A percentile compares a stretch with the other conserved stretches of the same genome.
Conservation (phyloP, 164 flowering plant genomes). For the Cinnamomum chago region DNA sequence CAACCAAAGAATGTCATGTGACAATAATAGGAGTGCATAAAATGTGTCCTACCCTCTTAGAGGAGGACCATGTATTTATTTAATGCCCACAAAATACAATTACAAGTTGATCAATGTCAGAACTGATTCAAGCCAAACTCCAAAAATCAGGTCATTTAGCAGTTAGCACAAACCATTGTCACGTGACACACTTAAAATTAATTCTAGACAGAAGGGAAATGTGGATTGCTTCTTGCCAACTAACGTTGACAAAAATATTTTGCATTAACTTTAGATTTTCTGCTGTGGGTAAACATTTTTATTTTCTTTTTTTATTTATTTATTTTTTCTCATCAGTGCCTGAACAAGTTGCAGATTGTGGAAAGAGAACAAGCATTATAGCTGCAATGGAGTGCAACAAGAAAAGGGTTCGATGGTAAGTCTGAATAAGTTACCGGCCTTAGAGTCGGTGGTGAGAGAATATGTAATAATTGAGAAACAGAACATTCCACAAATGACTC, state of each 20-base stretch:
- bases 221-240: not conserved
- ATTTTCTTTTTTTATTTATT: too few relatives aligned
- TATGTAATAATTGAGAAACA: conserved; percentile 67
- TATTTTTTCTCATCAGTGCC: too few relatives aligned
- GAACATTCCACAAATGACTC: conserved; percentile 71
- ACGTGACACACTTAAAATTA: not conserved
- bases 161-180: not conserved
- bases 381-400: not conserved
- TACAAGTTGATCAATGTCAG: not conserved
- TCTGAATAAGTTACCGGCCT: conserved; percentile 63
- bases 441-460: conserved; percentile 72
- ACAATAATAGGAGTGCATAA: too few relatives aligned
- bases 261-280: too few relatives aligned
- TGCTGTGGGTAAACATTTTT: not conserved
- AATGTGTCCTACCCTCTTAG: too few relatives aligned
- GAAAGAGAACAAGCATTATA: not conserved
- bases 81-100: too few relatives aligned
- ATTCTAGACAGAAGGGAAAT: not conserved
- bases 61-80: too few relatives aligned
- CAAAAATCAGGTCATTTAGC: too few relatives aligned
- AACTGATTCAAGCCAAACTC: not conserved
- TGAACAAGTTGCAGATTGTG: not conserved
- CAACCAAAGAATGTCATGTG: too few relatives aligned
- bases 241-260: too few relatives aligned
- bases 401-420: not conserved